These are phyloP conservation scores for Cryptococcus hybrid DNA, from an alignment of 1,284 basidiomycete species.

Conservation along the genomic window DNA sequence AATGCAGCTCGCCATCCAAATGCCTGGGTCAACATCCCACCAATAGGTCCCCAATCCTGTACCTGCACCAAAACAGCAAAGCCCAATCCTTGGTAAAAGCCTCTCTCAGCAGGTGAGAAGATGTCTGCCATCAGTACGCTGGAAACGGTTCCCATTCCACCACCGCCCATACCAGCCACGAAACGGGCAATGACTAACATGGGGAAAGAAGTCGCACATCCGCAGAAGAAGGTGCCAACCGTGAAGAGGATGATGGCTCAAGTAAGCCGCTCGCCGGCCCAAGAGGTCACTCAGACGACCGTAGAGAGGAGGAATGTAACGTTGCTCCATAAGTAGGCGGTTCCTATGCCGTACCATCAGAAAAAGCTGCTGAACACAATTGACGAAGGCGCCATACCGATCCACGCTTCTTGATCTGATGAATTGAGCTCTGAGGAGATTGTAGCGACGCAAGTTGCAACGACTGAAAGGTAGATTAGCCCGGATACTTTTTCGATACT, in stretches of 20 bases:
- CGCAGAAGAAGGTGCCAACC: conserved; percentile 23
- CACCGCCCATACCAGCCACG: conserved; percentile 34
- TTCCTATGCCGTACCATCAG: not conserved
- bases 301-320: conserved; percentile 19
- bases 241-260: conserved; percentile 28
- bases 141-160: conserved; percentile 35
- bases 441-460: conserved; percentile 30
- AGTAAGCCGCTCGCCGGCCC: conserved; percentile 23
- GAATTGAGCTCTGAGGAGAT: conserved; percentile 28
- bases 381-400: conserved; percentile 10
- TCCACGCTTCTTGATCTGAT: conserved; percentile 31
- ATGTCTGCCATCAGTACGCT: conserved; percentile 45
- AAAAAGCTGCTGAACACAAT: not conserved
- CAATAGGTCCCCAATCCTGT: conserved; percentile 50
- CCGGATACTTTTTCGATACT: not conserved
- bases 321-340: too few species aligned
- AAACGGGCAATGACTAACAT: conserved; percentile 22
- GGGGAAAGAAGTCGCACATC: conserved; percentile 14
- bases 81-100: conserved; percentile 44
- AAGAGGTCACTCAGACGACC: conserved; percentile 28
- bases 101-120: conserved; percentile 44
- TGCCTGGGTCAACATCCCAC: conserved; percentile 46
- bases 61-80: conserved; percentile 40
- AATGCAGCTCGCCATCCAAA: conserved; percentile 51
- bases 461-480: conserved; percentile 12